Evolutionary conservation across 2,329 filamentous ascomycete species (phyloP).

Genomic region (Colletotrichum horii): DNA sequence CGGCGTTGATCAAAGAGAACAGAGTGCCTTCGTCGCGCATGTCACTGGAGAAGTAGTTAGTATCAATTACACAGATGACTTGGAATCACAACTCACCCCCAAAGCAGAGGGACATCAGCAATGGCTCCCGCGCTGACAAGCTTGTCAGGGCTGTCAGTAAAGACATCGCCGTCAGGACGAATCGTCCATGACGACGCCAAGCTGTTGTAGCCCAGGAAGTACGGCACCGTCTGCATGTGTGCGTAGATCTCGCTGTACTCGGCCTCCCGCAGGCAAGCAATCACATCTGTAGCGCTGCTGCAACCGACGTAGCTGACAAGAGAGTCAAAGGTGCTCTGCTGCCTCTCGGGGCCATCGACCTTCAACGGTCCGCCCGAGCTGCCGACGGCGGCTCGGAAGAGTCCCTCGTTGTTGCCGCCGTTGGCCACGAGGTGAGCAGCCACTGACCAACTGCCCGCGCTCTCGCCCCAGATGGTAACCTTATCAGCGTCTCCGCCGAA

Average conservation of each 20-base stretch:
- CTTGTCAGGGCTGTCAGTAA: neutral
- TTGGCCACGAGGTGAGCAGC: neutral
- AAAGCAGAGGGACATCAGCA: neutral
- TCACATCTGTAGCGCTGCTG: neutral
- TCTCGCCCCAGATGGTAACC: neutral
- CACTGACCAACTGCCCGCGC: neutral
- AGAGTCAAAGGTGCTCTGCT: neutral
- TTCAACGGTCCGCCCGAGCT: neutral
- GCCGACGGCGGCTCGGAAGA: neutral
- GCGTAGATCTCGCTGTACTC: neutral
- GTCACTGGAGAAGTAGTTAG: neutral
- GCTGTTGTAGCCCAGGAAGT: neutral
- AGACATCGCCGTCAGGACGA: neutral
- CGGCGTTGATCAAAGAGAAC: constrained; percentile 63
- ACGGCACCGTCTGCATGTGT: neutral
- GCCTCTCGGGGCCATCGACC: neutral
- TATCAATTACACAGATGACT: neutral
- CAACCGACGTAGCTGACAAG: neutral
- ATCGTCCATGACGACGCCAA: neutral
- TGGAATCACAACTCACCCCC: neutral
- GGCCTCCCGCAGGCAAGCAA: neutral
- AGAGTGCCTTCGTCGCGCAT: neutral
- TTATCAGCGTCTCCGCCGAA: neutral
- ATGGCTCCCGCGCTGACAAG: neutral
- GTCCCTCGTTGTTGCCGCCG: neutral